Percentiles rank a stretch among this genome's conserved stretches.
These are phyloP conservation scores for Psilocybe azurescens DNA, from an alignment of 768 basidiomycete genomes.

Conservation along the genomic window DNA sequence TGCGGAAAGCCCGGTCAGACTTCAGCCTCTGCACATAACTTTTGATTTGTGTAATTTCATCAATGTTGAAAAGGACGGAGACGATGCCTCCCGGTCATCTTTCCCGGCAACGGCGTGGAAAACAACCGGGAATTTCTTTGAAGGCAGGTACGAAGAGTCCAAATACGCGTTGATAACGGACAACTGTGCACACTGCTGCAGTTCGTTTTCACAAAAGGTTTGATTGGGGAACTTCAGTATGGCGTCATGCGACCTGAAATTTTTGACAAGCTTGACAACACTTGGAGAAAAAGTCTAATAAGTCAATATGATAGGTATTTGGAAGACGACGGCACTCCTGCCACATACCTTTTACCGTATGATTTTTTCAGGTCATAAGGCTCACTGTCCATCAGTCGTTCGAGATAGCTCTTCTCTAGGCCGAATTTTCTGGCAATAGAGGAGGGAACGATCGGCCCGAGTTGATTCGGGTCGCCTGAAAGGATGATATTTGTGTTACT, in stretches of 20 bases:
- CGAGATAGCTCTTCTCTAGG: conserved; percentile 63
- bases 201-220: conserved; percentile 60
- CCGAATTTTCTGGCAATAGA: conserved; percentile 59
- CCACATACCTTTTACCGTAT: conserved; percentile 16
- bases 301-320: conserved; percentile 7
- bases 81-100: conserved; percentile 68
- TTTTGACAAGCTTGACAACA: conserved; percentile 65
- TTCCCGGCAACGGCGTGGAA: conserved; percentile 66
- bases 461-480: conserved; percentile 74
- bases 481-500: conserved; percentile 60
- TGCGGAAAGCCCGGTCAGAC: conserved; percentile 38
- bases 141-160: conserved; percentile 44
- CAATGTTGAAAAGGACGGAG: conserved; percentile 77
- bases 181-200: conserved; percentile 51
- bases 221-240: conserved; percentile 69
- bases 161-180: conserved; percentile 45
- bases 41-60: conserved; percentile 60
- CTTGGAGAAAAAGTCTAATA: conserved; percentile 33
- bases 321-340: background rate
- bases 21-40: conserved; percentile 48
- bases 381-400: conserved; percentile 53
- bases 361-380: too few species aligned
- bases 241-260: conserved; percentile 66
- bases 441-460: conserved; percentile 72
- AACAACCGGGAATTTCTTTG: conserved; percentile 59